Conservation (phyloP, 148 eudicot genomes). For the Cornus kousa region DNA sequence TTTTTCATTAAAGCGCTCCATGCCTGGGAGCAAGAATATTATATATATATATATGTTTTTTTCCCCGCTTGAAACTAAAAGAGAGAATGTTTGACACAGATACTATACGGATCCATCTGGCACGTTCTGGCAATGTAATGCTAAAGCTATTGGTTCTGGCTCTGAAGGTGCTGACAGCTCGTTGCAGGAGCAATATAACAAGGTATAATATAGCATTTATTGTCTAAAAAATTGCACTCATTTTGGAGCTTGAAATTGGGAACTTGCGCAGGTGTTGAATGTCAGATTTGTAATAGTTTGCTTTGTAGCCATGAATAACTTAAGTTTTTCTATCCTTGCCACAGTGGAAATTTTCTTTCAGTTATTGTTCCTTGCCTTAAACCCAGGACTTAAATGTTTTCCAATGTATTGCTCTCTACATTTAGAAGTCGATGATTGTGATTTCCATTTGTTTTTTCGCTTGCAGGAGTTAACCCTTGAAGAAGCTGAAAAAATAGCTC, state of each 20-base stretch:
- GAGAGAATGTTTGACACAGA: slow-evolving; percentile 17
- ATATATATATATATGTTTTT: no score
- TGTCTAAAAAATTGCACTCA: not conserved
- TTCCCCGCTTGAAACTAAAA: not conserved
- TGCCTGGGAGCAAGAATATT: no score
- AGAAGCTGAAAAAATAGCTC: slow-evolving; percentile 97
- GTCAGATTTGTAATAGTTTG: not conserved
- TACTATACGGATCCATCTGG: slow-evolving; percentile 70
- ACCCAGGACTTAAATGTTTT: not conserved
- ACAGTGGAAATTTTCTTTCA: not conserved
- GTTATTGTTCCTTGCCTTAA: not conserved
- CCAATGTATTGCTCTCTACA: not conserved
- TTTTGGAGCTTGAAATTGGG: not conserved
- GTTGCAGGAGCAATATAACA: slow-evolving; percentile 59
- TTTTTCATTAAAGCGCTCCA: no score
- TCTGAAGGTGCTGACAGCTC: slow-evolving; percentile 77
- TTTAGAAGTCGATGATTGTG: not conserved
- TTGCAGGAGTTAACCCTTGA: slow-evolving; percentile 73
- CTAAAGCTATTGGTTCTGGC: slow-evolving; percentile 64
- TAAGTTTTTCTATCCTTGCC: not conserved
- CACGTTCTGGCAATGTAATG: slow-evolving; percentile 69
- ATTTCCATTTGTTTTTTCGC: slow-evolving; percentile 5
- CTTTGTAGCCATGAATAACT: not conserved
- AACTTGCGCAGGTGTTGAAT: not conserved
- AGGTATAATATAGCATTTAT: slow-evolving; percentile 23